Evolutionary conservation across 2,329 filamentous ascomycete genomes (phyloP), one percentile per base, ranked within the genome.

Genomic region (Pseudonectria foliicola): DNA sequence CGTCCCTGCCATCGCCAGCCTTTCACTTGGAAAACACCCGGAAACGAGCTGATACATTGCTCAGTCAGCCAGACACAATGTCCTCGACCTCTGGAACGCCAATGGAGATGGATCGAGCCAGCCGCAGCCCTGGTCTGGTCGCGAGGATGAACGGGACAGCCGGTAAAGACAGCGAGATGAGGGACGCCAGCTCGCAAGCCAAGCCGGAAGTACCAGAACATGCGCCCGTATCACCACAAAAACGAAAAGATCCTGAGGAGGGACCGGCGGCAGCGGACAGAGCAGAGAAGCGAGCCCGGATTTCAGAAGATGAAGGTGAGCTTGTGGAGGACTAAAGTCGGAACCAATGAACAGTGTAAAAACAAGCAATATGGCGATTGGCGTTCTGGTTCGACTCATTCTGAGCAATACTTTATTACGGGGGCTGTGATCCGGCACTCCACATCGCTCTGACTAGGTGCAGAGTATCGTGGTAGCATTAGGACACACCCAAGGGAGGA

Each of bases 21-120:
- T 78, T 77, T 46, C 64, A 66, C 39, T 63, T 79, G 28, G 73
- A 77, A 48, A 70, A 65, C 36, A 77, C 75, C 3, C 62, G 74
- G 31, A 62, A 73, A 21, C 65, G 68, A 30, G 66, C 65, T 4
- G 67, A 71, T 37, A 57, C 56, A 2, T 38, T 56, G 4, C 48
- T 60, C 26, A 66, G 63, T 43, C 63, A 66, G 34, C 56, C 59
- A 13, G 65, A 69, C 6, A 62, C 58, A 11, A 53, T 60, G n/a
- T 71, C 69, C 3, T 71, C 69, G 33, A 63, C 61, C 13, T 66
- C 66, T 16, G 68, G 64, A 23, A 75, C 71, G 2, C 68, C 71
- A 1, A 59, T 65, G 43, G 62, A 66, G 29, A 56, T 61, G 10
- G 70, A 74, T 23, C 61, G 67, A 29, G 61, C 59, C 11, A 74